Conservation (phyloP, 192 early-diverging fungal genomes). For the Coemansia umbellata region DNA sequence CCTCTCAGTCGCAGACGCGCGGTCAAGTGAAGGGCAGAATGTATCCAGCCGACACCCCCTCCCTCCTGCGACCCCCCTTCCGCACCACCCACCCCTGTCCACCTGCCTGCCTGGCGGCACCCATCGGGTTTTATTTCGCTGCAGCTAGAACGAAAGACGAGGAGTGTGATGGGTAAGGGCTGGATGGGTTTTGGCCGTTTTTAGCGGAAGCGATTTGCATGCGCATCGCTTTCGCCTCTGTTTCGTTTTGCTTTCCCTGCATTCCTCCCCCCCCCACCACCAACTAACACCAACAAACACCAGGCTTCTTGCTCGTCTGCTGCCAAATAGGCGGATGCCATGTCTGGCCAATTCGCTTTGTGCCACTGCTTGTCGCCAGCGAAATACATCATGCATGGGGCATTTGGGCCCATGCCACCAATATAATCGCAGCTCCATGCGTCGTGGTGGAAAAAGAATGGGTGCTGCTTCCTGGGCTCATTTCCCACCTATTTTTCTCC, state of each 20-base stretch:
- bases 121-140: neutral
- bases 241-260: neutral
- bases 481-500: too few relatives aligned
- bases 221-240: neutral
- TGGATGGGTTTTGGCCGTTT: too few relatives aligned
- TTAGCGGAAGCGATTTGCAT: slow-evolving; percentile 4
- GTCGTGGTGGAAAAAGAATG: too few relatives aligned
- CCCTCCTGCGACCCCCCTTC: neutral
- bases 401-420: too few relatives aligned
- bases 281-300: neutral
- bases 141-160: too few relatives aligned
- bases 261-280: neutral
- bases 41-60: neutral
- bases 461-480: too few relatives aligned
- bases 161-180: neutral
- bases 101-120: neutral
- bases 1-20: slow-evolving; percentile 1
- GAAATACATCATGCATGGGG: too few relatives aligned
- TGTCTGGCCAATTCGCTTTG: too few relatives aligned
- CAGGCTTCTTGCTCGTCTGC: neutral
- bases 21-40: neutral
- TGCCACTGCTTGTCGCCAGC: too few relatives aligned
- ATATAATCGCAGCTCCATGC: too few relatives aligned
- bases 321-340: too few relatives aligned
- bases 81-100: neutral